phyloP scores from a whole-genome alignment of 2,329 filamentous ascomycete genomes.

The Penicillium sp. region DNA sequence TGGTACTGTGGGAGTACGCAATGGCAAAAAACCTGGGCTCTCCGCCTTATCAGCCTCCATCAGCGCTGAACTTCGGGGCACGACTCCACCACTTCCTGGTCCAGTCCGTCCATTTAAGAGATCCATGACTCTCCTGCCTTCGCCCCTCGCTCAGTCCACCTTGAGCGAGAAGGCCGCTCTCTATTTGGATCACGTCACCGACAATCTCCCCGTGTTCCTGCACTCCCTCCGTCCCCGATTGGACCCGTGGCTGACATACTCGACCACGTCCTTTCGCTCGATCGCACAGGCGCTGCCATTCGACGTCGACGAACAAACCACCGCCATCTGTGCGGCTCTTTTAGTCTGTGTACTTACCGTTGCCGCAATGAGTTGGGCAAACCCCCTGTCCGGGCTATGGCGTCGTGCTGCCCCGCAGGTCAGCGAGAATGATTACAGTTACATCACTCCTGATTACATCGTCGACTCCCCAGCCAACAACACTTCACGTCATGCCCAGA shows the following conservation, averaged over 20 bases:
- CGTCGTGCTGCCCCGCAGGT: slow-evolving; percentile 37
- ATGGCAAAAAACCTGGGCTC: slow-evolving; percentile 26
- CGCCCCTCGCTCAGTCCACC: slow-evolving; percentile 37
- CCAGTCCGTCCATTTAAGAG: slow-evolving; percentile 12
- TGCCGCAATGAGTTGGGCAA: slow-evolving; percentile 38
- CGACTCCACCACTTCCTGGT: slow-evolving; percentile 16
- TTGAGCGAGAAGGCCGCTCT: slow-evolving; percentile 43
- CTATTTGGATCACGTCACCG: slow-evolving; percentile 37
- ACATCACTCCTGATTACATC: slow-evolving; percentile 39
- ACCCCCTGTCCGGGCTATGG: slow-evolving; percentile 31
- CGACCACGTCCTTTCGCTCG: slow-evolving; percentile 23
- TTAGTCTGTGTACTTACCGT: slow-evolving; percentile 30
- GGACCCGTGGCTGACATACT: slow-evolving; percentile 24
- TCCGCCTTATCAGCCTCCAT: slow-evolving; percentile 27
- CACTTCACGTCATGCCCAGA: slow-evolving; percentile 8
- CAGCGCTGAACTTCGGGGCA: slow-evolving; percentile 8
- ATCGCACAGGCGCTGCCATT: slow-evolving; percentile 25
- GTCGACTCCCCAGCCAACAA: slow-evolving; percentile 23
- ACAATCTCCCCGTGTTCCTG: slow-evolving; percentile 31
- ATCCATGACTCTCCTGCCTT: slow-evolving; percentile 42
- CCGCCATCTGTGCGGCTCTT: slow-evolving; percentile 27
- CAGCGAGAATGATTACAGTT: slow-evolving; percentile 40
- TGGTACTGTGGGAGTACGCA: background rate
- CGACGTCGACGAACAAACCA: slow-evolving; percentile 19
- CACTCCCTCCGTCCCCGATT: slow-evolving; percentile 35